Conservation (phyloP, 768 basidiomycete genomes). For the Lactifluus hygrophoroides region DNA sequence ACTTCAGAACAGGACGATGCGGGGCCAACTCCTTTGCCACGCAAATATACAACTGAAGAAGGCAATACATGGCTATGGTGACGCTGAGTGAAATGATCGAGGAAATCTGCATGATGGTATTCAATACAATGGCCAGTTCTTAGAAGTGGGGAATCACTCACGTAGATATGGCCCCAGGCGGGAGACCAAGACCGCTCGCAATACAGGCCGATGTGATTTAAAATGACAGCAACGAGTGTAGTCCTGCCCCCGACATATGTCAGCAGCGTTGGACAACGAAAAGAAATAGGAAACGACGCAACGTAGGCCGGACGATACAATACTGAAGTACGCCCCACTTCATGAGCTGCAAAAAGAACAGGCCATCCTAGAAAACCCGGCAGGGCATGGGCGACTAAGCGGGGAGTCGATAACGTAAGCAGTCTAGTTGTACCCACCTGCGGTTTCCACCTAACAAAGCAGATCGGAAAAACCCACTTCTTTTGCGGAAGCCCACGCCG, state of each 20-base stretch:
- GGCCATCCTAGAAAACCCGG: constrained; percentile 38
- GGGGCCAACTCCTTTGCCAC: constrained; percentile 46
- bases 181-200: constrained; percentile 65
- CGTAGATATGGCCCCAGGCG: constrained; percentile 62
- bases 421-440: constrained; percentile 30
- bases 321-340: constrained; percentile 74
- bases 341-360: constrained; percentile 65
- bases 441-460: constrained; percentile 55
- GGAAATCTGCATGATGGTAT: constrained; percentile 36
- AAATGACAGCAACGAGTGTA: constrained; percentile 51
- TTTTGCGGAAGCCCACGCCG: constrained; percentile 37
- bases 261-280: not conserved
- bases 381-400: constrained; percentile 2
- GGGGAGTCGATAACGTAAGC: not conserved
- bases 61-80: constrained; percentile 69
- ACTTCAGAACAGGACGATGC: constrained; percentile 54
- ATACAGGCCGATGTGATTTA: constrained; percentile 59
- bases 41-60: constrained; percentile 60
- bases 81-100: constrained; percentile 61
- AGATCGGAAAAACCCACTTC: constrained; percentile 66
- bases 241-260: constrained; percentile 30
- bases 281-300: constrained; percentile 19
- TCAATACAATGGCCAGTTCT: not conserved
- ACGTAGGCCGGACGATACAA: constrained; percentile 55
- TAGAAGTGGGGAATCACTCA: constrained; percentile 25